Evolutionary conservation across 2,329 filamentous ascomycete genomes (phyloP), one percentile per base, ranked within the genome.

Genomic region (Neodidymelliopsis sp.): DNA sequence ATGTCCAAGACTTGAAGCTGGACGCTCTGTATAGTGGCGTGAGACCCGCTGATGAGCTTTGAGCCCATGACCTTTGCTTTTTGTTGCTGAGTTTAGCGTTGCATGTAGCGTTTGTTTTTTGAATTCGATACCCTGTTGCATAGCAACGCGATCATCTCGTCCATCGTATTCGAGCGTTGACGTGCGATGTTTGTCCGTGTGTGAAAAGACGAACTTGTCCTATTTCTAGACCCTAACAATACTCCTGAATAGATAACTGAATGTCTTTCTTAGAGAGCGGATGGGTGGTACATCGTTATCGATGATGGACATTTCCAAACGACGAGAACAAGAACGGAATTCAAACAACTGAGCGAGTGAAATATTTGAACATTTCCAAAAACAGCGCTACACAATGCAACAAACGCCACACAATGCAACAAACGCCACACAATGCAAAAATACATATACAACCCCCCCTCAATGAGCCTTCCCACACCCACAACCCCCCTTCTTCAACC

Each of bases 391-490:
- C 18, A 18, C 8, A 8, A 36, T 31, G 12, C 19, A n/a, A 22
- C 10, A 5, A 13, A 41, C 44, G 44, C 44, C 44, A 4, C 23
- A 27, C 16, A 38, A 46, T 46, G 34, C 27, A 38, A n/a, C n/a
- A n/a, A n/a, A n/a, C 5, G 15, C 8, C 13, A 18, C 28, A 30
- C 11, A 30, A 30, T 11, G 7, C 19, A 11, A 16, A 22, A 23
- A 35, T 19, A 16, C 33, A 13, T 11, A 15, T 23, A 7, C 18
- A 12, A 35, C 22, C 22, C 10, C 6, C 5, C 4, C 13, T 51
- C 10, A 65, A 22, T 65, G 62, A 22, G 23, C 38, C 45, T 63
- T 59, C 11, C 59, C 61, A 41, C 63, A 69, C 9, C 52, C 55
- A 20, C 60, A 59, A 2, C 43, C 58, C 12, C 51, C 36, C 38